Conservation (phyloP, 495 filamentous ascomycete species). For the Cercophora sp. region DNA sequence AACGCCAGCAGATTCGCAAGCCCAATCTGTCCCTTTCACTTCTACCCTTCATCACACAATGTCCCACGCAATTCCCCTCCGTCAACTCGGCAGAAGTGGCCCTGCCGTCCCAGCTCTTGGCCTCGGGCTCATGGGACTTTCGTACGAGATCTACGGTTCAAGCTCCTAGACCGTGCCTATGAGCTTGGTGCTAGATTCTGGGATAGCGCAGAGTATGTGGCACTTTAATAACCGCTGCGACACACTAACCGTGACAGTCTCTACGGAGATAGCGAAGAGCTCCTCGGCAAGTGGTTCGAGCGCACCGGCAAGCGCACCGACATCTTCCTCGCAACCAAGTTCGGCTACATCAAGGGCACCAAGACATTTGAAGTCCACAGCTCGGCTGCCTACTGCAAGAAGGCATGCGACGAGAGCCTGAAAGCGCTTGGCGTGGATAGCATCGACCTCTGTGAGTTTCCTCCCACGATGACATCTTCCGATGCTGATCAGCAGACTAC, state of each 20-base stretch:
- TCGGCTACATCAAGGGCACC: conserved; percentile 36
- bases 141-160: conserved; percentile 41
- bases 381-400: conserved; percentile 42
- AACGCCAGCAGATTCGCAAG: too few relatives aligned
- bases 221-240: conserved; percentile 21
- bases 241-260: conserved; percentile 2
- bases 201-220: conserved; percentile 48
- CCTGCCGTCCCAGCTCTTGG: conserved; percentile 46
- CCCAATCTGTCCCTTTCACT: background rate
- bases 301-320: conserved; percentile 44
- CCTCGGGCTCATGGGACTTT: conserved; percentile 46
- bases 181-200: conserved; percentile 55
- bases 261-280: conserved; percentile 46
- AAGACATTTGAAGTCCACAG: conserved; percentile 26
- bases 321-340: conserved; percentile 57
- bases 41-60: conserved; percentile 1
- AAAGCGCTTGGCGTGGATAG: conserved; percentile 37
- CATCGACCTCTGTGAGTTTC: conserved; percentile 43
- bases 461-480: conserved; percentile 26
- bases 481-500: conserved; percentile 28
- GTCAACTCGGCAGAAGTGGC: conserved; percentile 43
- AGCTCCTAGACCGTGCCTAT: conserved; percentile 49
- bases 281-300: conserved; percentile 52
- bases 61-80: conserved; percentile 14
- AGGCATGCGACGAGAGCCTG: conserved; percentile 44